Evolutionary conservation across 371 early-diverging fungal species (phyloP).

Genomic region (Mortierella sp.): DNA sequence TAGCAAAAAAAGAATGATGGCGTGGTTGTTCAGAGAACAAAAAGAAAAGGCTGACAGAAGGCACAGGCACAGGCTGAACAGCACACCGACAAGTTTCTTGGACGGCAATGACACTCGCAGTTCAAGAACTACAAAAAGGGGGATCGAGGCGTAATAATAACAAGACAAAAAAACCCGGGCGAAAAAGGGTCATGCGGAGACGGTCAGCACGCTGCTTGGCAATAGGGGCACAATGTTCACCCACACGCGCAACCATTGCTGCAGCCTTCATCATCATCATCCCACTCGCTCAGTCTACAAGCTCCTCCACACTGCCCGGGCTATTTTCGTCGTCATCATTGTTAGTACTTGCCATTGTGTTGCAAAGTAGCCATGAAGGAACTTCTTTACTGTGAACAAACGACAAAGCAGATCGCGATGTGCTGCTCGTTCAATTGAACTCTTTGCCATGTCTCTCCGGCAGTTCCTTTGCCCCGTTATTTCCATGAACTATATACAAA

Average conservation of each 20-base stretch:
- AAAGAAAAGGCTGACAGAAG: background rate
- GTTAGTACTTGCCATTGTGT: background rate
- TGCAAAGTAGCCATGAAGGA: background rate
- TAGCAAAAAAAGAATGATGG: background rate
- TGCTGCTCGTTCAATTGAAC: background rate
- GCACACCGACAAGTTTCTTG: background rate
- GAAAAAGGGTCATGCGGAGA: background rate
- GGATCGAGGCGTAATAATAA: background rate
- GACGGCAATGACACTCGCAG: background rate
- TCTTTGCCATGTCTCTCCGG: background rate
- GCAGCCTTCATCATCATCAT: background rate
- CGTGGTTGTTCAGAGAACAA: background rate
- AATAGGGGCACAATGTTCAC: background rate
- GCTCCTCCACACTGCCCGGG: background rate
- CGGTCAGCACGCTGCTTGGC: constrained; percentile 1
- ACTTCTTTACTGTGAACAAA: background rate
- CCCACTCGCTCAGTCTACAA: background rate
- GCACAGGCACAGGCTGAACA: background rate
- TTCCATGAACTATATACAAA: no score
- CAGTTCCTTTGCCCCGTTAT: background rate
- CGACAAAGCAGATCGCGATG: background rate
- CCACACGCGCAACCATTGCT: background rate
- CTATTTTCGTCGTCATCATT: constrained; percentile 5
- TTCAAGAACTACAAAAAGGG: background rate
- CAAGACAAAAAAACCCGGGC: background rate